phyloP scores from a whole-genome alignment of 148 eudicot genomes.

The Tetragonia tetragonoides region DNA sequence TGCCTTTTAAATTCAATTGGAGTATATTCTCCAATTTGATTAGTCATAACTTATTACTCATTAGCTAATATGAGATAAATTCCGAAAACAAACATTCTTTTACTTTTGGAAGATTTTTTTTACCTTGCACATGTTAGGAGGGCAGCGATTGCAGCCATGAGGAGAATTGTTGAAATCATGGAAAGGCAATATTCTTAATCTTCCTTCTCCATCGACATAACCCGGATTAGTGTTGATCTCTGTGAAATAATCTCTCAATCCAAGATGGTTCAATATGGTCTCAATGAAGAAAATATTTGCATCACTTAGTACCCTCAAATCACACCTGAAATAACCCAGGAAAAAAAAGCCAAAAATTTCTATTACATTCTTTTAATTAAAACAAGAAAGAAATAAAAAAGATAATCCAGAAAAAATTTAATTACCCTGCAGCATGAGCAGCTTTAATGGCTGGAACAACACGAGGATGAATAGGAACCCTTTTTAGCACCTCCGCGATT shows the following conservation, averaged over 20 bases:
- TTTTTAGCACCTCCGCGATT: constrained; percentile 48
- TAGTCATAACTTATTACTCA: no score
- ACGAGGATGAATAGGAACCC: constrained; percentile 65
- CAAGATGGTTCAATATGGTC: constrained; percentile 62
- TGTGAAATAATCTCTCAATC: constrained; percentile 52
- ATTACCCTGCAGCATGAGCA: constrained; percentile 78
- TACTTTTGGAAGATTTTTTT: background rate
- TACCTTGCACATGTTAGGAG: constrained; percentile 99
- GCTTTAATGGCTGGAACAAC: constrained; percentile 60
- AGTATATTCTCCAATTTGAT: no score
- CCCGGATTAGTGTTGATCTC: constrained; percentile 80
- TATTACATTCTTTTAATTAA: no score
- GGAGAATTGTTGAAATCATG: constrained; percentile 54
- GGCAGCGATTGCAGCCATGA: constrained; percentile 67
- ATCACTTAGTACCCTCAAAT: constrained; percentile 20
- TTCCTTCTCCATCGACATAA: constrained; percentile 55
- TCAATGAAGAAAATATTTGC: constrained; percentile 71
- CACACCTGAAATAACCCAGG: constrained; percentile 48
- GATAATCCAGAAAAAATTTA: background rate
- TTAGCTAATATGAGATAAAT: no score
- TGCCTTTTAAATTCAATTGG: no score
- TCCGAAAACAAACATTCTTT: no score
- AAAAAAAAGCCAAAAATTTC: background rate
- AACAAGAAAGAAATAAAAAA: background rate
- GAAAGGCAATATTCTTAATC: constrained; percentile 59